Base-by-base conservation (phyloP, 805 yeast species). In the Saturnispora kantuleensis region DNA sequence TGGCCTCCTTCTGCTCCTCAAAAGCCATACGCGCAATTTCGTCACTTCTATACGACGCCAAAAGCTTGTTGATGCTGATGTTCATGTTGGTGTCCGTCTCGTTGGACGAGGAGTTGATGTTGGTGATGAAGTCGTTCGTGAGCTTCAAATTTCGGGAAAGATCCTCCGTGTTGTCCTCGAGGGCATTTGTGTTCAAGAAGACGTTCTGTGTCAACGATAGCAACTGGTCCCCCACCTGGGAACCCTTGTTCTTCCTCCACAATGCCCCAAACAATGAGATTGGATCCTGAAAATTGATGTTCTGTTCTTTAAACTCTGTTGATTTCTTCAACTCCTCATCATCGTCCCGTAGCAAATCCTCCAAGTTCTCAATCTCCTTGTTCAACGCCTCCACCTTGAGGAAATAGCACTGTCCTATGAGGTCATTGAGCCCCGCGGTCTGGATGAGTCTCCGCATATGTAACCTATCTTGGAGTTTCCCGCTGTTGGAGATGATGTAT, bases 11-110 rank as follows among this genome's bases (percentile, higher is more conserved):
- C n/a, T 65, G 63, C 47, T 70, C 74, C 59, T 47, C 62, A 52
- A 50, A 68, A 57, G 96, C 94, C 48, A 83, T 71, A 42, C 79
- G 70, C 10, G 95, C 95, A 63, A 81, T 80, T 44, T 86, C 95
- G 59, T 90, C 96, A 0, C 96, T 84, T 52, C 80, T 79, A 56
- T 89, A 69, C 26, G 84, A 73, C 36, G 86, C 79, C 47, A 77
- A 69, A 38, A 90, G 66, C 45, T 78, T 69, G 55, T 84, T 87
- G 31, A 89, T 79, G 1, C 95, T 85, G 39, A 84, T 76, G 43
- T 82, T 84, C 51, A 86, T 70, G 12, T 85, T 77, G n/a, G 79
- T 69, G 39, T 79, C 83, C 42, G 75, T 74, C 47, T 73, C 77
- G 34, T 69, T 66, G 1, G 77, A 62, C 5, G 77, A 69, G 63